Conservation (phyloP, 257 asterid genomes). For the Eustoma russellianum region DNA sequence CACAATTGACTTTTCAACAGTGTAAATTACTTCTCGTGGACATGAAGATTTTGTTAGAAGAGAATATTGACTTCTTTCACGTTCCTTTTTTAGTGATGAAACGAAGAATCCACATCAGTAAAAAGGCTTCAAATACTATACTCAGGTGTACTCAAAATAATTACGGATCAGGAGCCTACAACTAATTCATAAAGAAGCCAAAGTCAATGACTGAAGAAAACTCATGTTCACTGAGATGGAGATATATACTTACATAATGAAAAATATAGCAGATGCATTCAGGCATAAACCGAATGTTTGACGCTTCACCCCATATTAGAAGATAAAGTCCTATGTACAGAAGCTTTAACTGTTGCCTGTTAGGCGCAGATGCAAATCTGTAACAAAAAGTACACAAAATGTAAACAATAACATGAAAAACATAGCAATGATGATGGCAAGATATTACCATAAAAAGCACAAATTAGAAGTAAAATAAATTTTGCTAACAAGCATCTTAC, state of each 20-base stretch:
- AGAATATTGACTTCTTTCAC: neutral
- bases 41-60: no score
- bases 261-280: slow-evolving; percentile 96
- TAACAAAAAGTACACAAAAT: slow-evolving; percentile 12
- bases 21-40: no score
- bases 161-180: neutral
- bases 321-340: slow-evolving; percentile 93
- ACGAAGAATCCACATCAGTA: neutral
- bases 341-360: slow-evolving; percentile 78
- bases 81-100: neutral
- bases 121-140: neutral
- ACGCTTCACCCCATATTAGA: slow-evolving; percentile 99
- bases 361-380: slow-evolving; percentile 51
- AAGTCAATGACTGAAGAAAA: slow-evolving; percentile 1
- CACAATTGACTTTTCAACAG: no score
- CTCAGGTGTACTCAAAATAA: neutral
- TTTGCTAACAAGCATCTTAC: slow-evolving; percentile 40
- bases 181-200: neutral
- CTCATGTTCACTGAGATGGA: neutral
- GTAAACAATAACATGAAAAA: slow-evolving; percentile 5
- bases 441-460: neutral
- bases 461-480: neutral
- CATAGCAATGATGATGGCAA: slow-evolving; percentile 2
- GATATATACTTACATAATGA: slow-evolving; percentile 52
- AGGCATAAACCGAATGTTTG: slow-evolving; percentile 96